Base-by-base conservation (phyloP, 78 protist genomes). In the Dictyostelium brefeldianum region DNA sequence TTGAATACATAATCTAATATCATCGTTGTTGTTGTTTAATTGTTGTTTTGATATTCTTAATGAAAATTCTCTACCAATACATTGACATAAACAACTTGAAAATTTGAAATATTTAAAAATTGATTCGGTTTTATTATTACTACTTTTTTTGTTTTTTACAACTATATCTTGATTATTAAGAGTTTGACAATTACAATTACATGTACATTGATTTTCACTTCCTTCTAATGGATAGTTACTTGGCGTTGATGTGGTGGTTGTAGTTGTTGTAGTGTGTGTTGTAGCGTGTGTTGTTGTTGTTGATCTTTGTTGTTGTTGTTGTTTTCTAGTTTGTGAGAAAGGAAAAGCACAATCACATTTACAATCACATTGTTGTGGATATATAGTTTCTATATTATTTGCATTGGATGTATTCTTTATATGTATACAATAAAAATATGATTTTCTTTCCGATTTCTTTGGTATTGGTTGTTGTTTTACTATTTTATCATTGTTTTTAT, bases 131-230 rank as follows among this genome's bases (percentile, higher is more conserved):
- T 29, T 67, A 64, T 64, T 64, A 22, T 14, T 64, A 17, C n/a
- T n/a, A n/a, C n/a, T n/a, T n/a, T n/a, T n/a, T n/a, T 31, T 36
- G 2, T 9, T 67, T 31, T 5, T 17, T 67, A 31, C 1, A 36
- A 36, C 43, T 36, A 36, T 36, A 51, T 51, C 15, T 31, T 67
- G 43, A 31, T 67, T 67, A 31, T 67, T 64, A 64, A 27, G 25
- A 64, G 4, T 67, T 31, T 67, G n/a, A 67, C 75, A 67, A 67
- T 67, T 67, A 31, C 75, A 67, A 67, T 36, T 67, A 67, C 75
- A 67, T 11, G 75, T 67, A 17, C 75, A 67, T 67, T 67, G 22
- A 67, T 51, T 51, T 36, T 22, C 29, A 62, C 67, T n/a, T 20
- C 70, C 70, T 25, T 62, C 70, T 22, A 62, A 22, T 62, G 22